A percentile compares a stretch with the other conserved stretches of the same genome.
phyloP scores from a whole-genome alignment of 2,329 filamentous ascomycete genomes.

The Diaporthe sp. region DNA sequence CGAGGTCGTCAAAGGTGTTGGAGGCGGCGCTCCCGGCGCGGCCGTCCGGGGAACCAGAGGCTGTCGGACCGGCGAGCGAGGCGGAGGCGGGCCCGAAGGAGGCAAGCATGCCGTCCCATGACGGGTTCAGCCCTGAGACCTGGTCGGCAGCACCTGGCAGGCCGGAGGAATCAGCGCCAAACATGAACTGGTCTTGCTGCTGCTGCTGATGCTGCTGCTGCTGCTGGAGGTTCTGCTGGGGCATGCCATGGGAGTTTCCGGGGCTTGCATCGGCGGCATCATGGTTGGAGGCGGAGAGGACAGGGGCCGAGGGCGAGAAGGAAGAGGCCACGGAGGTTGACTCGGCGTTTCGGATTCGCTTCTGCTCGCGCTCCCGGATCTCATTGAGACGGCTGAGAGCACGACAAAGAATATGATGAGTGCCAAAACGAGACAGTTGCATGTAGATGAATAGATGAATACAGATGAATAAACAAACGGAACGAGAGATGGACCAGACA shows the following conservation, averaged over 20 bases:
- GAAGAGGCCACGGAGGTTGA: constrained; percentile 2
- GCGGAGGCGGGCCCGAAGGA: constrained; percentile 18
- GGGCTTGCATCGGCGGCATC: constrained; percentile 10
- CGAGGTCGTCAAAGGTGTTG: constrained; percentile 15
- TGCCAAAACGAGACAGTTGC: background rate
- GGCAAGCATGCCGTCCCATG: constrained; percentile 31
- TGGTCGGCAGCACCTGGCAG: constrained; percentile 21
- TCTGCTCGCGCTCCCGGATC: constrained; percentile 31
- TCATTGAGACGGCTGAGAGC: constrained; percentile 27
- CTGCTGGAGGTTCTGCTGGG: constrained; percentile 11
- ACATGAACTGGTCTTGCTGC: constrained; percentile 25
- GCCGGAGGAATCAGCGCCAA: constrained; percentile 13
- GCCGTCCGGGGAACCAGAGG: constrained; percentile 11
- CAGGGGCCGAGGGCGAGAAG: constrained; percentile 14
- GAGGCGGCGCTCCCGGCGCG: constrained; percentile 19
- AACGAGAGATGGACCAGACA: background rate
- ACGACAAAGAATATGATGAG: constrained; percentile 13
- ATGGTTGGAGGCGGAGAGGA: constrained; percentile 10
- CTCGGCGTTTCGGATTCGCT: constrained; percentile 21
- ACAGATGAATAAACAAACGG: background rate
- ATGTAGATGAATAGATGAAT: background rate
- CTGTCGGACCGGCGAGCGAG: constrained; percentile 9
- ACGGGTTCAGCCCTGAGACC: constrained; percentile 7
- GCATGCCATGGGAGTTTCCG: background rate
- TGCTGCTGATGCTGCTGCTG: constrained; percentile 3